These are phyloP conservation scores for Thalassiosira hispida DNA, from an alignment of 352 stramenopile genomes.

Conservation along the genomic window DNA sequence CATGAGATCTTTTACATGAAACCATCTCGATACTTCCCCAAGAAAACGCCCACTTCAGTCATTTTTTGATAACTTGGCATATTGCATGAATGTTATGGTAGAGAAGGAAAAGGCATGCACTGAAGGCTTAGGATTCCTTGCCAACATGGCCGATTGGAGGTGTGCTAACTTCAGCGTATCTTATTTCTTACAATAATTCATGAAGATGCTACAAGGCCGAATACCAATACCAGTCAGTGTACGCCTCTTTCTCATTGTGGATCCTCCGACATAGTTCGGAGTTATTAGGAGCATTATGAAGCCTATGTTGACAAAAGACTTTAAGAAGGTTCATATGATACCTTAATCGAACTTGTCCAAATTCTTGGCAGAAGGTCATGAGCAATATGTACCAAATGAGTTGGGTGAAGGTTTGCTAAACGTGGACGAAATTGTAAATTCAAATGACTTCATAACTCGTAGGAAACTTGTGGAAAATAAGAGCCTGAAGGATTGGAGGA, in stretches of 20 bases:
- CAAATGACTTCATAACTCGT: conserved; percentile 40
- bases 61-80: conserved; percentile 68
- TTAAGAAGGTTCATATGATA: conserved; percentile 68
- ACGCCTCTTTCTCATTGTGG: conserved; percentile 65
- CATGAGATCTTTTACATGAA: conserved; percentile 64
- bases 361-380: conserved; percentile 37
- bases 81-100: conserved; percentile 58
- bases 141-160: conserved; percentile 57
- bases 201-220: conserved; percentile 59
- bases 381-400: conserved; percentile 55
- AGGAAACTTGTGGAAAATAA: conserved; percentile 26
- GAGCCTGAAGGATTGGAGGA: too few relatives aligned
- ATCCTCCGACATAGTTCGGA: conserved; percentile 55
- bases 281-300: conserved; percentile 63
- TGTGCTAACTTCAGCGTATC: conserved; percentile 54
- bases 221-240: conserved; percentile 56
- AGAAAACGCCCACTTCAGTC: conserved; percentile 41
- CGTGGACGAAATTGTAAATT: conserved; percentile 35
- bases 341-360: conserved; percentile 27
- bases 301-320: conserved; percentile 54
- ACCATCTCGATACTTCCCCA: conserved; percentile 58
- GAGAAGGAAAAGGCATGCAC: conserved; percentile 45
- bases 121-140: conserved; percentile 61
- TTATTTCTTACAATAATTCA: conserved; percentile 65
- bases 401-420: conserved; percentile 24